Conservation (phyloP, 192 early-diverging fungal genomes). For the Obelidium mucronatum region DNA sequence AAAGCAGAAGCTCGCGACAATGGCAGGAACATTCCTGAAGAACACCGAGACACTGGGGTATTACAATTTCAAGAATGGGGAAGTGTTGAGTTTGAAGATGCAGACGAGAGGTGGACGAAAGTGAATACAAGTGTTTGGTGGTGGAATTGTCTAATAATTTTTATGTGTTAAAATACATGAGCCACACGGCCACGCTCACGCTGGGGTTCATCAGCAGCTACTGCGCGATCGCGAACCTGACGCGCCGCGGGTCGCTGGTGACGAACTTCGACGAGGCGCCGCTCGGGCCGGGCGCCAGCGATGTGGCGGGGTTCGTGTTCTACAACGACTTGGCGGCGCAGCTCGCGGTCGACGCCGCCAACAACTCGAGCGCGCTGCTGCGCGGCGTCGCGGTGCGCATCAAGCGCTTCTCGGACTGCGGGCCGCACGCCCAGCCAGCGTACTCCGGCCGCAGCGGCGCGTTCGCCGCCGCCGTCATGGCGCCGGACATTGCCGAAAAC, state of each 20-base stretch:
- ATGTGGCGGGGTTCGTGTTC: neutral
- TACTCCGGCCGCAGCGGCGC: neutral
- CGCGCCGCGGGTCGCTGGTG: too few relatives aligned
- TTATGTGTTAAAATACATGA: too few relatives aligned
- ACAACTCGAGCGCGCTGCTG: neutral
- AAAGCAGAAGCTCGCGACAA: conserved; percentile 66
- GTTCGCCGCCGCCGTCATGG: neutral
- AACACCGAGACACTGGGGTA: conserved; percentile 62
- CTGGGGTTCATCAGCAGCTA: too few relatives aligned
- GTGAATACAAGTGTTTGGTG: too few relatives aligned
- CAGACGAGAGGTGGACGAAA: conserved; percentile 44
- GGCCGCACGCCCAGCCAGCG: neutral
- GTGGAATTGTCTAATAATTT: too few relatives aligned
- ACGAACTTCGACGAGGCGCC: too few relatives aligned
- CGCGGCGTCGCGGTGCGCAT: neutral
- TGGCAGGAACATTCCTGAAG: conserved; percentile 54
- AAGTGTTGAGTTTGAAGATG: conserved; percentile 34
- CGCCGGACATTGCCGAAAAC: neutral
- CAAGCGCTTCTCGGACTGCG: neutral
- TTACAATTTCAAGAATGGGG: conserved; percentile 49
- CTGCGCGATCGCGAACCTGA: too few relatives aligned
- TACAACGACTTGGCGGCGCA: neutral
- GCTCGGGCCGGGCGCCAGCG: too few relatives aligned
- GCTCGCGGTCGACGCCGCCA: neutral
- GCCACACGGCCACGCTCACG: too few relatives aligned